Conservation (phyloP, 768 basidiomycete genomes). For the Cubamyces sp. region DNA sequence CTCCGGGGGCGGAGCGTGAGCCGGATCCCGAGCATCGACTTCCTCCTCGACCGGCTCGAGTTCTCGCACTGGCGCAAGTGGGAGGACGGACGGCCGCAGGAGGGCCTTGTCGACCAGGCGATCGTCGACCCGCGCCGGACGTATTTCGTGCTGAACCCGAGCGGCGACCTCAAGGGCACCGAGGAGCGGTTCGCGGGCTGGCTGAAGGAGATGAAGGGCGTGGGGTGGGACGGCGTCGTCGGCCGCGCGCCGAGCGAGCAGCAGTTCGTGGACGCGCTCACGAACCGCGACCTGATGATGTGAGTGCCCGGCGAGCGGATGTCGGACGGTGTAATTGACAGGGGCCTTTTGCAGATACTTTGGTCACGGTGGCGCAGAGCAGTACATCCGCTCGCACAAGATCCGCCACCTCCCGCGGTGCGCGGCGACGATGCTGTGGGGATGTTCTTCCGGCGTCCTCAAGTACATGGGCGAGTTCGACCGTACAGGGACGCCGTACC, state of each 20-base stretch:
- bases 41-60: conserved; percentile 81
- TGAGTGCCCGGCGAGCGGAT: conserved; percentile 46
- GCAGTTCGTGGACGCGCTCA: conserved; percentile 76
- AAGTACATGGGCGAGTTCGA: conserved; percentile 95
- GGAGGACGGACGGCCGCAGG: conserved; percentile 26
- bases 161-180: conserved; percentile 85
- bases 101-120: conserved; percentile 46
- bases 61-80: conserved; percentile 53
- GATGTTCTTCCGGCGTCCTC: conserved; percentile 91
- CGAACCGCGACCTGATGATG: conserved; percentile 85
- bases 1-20: conserved; percentile 85
- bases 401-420: conserved; percentile 82
- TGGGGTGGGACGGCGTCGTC: conserved; percentile 84
- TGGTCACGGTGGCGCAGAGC: conserved; percentile 95
- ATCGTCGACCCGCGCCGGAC: conserved; percentile 68
- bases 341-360: conserved; percentile 72
- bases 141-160: conserved; percentile 90
- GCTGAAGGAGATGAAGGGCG: conserved; percentile 68
- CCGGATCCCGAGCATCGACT: conserved; percentile 89
- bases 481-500: conserved; percentile 86
- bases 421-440: conserved; percentile 97
- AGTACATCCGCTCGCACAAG: conserved; percentile 88
- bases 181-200: conserved; percentile 82
- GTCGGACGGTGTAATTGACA: neutral
- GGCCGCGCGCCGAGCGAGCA: conserved; percentile 82